Evolutionary conservation across 2,329 filamentous ascomycete genomes (phyloP), one percentile per base, ranked within the genome.

Genomic region (Cladophialophora psammophila): DNA sequence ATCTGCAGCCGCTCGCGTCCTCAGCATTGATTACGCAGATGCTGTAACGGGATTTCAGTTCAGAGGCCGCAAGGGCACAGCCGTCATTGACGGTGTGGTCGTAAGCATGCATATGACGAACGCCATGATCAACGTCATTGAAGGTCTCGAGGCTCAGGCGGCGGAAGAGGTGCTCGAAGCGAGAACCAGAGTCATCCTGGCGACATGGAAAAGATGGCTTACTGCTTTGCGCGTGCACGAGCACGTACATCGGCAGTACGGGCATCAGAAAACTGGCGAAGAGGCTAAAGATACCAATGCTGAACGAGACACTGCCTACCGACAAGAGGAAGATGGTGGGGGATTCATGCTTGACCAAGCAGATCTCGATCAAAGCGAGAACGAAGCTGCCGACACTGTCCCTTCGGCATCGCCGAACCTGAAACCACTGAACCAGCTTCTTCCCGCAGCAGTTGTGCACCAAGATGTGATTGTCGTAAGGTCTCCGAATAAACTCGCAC

Each of bases 1-100:
- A 2, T 74, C 80, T 10, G 86, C 87, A 8, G 88, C 83, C n/a
- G 78, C 80, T 12, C 87, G 89, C 68, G 78, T 89, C 32, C 78
- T 97, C 0, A 89, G 89, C 0, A 85, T 98, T 18, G 93, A 98
- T 78, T 96, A 91, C 76, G 92, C 92, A 2, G 92, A 94, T 36
- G 95, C 95, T 0, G 87, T 99, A 5, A 95, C 90, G 0, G 94
- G 94, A 0, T 99, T 98, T 74, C 85, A 90, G 42, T 99, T 98
- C 80, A 90, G 88, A 75, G 93, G 93, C 0, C 87, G 92, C 2
- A 89, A 92, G 64, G 94, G 94, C 15, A 97, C 93, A 2, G 93
- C 95, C 1, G 85, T 97, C 2, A 80, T 95, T 1, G 86, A 87
- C 42, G 95, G 95, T 1, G 86, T 90, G 0, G 88, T 99, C 0